phyloP scores from a whole-genome alignment of 768 basidiomycete genomes.

The Fomitopsis pulvina region DNA sequence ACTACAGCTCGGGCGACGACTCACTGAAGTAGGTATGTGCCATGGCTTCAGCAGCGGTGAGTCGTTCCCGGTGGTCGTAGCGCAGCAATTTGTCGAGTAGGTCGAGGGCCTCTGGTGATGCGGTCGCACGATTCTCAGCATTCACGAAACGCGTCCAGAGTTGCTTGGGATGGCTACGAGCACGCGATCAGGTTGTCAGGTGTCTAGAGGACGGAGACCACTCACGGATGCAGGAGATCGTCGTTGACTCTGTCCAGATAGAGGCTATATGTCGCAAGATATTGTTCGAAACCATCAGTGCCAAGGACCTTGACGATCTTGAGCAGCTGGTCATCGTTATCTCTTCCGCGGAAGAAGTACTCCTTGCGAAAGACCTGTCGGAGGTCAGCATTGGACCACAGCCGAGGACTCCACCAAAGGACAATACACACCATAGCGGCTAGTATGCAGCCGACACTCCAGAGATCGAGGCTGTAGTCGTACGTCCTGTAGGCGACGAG shows the following conservation, averaged over 20 bases:
- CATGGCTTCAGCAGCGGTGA: conserved; percentile 92
- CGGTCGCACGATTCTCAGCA: conserved; percentile 88
- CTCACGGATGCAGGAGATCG: conserved; percentile 79
- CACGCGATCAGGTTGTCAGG: not conserved
- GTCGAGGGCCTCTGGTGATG: conserved; percentile 92
- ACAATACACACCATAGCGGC: conserved; percentile 76
- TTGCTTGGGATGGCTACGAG: conserved; percentile 77
- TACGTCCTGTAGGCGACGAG: conserved; percentile 97
- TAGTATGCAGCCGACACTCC: conserved; percentile 99
- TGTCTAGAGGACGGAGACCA: not conserved
- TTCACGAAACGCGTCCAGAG: conserved; percentile 94
- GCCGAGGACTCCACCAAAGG: not conserved
- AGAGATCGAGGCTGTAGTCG: conserved; percentile 96
- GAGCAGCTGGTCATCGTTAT: conserved; percentile 97
- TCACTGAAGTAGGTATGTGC: conserved; percentile 85
- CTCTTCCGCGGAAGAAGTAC: conserved; percentile 98
- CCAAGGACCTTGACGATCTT: conserved; percentile 97
- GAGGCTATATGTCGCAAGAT: conserved; percentile 90
- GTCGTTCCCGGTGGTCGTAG: conserved; percentile 93
- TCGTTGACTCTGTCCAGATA: conserved; percentile 90
- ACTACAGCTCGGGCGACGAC: no score
- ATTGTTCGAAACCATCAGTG: conserved; percentile 88
- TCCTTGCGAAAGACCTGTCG: conserved; percentile 94
- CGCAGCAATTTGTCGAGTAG: conserved; percentile 91
- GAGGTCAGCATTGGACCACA: conserved; percentile 1